These are phyloP conservation scores for Ustilago lituana DNA, from an alignment of 1,284 basidiomycete species.

Conservation along the genomic window DNA sequence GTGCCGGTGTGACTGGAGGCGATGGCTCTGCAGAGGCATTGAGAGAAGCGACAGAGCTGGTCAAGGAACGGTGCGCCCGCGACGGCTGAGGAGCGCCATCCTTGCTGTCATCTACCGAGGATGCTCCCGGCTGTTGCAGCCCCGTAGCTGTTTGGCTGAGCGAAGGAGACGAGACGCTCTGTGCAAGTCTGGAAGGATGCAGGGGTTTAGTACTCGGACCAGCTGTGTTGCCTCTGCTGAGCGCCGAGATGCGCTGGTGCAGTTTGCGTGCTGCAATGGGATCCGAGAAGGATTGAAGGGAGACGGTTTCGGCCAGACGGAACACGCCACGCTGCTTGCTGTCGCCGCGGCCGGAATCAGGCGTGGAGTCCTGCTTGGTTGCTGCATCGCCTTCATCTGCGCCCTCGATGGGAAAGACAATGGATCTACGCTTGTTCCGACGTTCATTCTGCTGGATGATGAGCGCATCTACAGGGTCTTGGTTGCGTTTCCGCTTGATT, in stretches of 20 bases:
- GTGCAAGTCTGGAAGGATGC: slow-evolving; percentile 32
- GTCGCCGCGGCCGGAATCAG: background rate
- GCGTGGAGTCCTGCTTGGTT: background rate
- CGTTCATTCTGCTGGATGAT: slow-evolving; percentile 50
- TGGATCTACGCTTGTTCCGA: slow-evolving; percentile 30
- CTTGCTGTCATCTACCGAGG: background rate
- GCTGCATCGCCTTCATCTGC: background rate
- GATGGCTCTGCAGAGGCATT: slow-evolving; percentile 14
- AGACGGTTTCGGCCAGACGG: slow-evolving; percentile 58
- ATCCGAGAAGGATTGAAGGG: slow-evolving; percentile 51
- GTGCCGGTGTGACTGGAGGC: slow-evolving; percentile 13
- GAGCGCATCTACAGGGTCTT: slow-evolving; percentile 61
- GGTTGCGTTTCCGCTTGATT: slow-evolving; percentile 61
- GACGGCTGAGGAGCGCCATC: background rate
- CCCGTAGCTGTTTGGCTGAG: slow-evolving; percentile 12
- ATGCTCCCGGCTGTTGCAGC: background rate
- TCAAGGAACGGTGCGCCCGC: slow-evolving; percentile 19
- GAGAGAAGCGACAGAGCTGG: slow-evolving; percentile 28
- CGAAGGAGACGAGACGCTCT: slow-evolving; percentile 35
- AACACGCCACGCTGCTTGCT: slow-evolving; percentile 49
- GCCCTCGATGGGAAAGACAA: slow-evolving; percentile 6
- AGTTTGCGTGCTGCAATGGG: slow-evolving; percentile 35
- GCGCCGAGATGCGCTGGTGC: slow-evolving; percentile 43
- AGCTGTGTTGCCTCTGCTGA: slow-evolving; percentile 14
- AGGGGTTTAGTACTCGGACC: slow-evolving; percentile 28